Conservation (phyloP, 208 protist genomes). For the Trypanosomatidae sp. region DNA sequence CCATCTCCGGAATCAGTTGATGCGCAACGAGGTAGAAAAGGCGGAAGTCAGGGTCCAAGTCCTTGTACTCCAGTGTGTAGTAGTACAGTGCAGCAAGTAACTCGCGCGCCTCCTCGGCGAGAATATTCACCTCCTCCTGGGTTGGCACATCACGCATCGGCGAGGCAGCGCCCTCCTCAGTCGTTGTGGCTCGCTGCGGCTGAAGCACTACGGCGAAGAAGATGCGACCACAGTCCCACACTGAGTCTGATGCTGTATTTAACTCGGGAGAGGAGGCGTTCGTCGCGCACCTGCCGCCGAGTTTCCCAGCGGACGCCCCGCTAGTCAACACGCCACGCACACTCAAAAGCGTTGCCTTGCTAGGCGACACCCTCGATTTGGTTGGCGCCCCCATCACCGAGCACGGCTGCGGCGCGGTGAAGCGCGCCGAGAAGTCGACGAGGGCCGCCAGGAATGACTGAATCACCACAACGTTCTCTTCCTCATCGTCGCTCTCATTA, state of each 20-base stretch:
- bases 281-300: not conserved
- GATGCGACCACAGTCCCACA: conserved; percentile 44
- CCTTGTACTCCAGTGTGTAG: conserved; percentile 84
- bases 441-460: conserved; percentile 55
- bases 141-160: conserved; percentile 5
- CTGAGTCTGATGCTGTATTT: conserved; percentile 14
- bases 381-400: not conserved
- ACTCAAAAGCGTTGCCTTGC: conserved; percentile 12
- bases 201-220: conserved; percentile 56
- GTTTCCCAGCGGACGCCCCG: not conserved
- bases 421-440: conserved; percentile 43
- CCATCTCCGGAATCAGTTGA: conserved; percentile 82
- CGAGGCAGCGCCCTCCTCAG: not conserved
- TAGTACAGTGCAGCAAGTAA: conserved; percentile 77
- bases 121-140: conserved; percentile 39
- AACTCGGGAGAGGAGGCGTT: not conserved
- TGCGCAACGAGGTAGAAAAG: conserved; percentile 87
- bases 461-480: conserved; percentile 9
- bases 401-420: conserved; percentile 5
- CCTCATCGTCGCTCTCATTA: conserved; percentile 6
- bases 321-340: conserved; percentile 22
- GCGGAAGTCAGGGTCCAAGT: conserved; percentile 74
- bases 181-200: not conserved
- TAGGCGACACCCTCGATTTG: not conserved
- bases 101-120: conserved; percentile 50